phyloP scores from a whole-genome alignment of 768 basidiomycete genomes.

The Boletus subparvulus region DNA sequence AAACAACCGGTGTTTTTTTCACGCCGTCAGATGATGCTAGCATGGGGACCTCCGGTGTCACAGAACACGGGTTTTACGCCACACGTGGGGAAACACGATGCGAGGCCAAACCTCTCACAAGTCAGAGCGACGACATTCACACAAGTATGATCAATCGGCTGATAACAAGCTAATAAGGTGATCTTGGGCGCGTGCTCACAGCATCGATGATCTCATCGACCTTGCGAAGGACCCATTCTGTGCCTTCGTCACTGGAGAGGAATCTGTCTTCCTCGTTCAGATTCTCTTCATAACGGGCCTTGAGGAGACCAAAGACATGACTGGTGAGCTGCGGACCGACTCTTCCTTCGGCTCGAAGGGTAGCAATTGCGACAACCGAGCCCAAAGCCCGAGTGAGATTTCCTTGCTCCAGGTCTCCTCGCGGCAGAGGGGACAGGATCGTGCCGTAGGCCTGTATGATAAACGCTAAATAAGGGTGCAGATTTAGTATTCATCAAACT shows the following conservation, averaged over 20 bases:
- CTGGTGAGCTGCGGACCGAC: constrained; percentile 87
- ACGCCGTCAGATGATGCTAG: constrained; percentile 19
- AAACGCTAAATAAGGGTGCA: constrained; percentile 54
- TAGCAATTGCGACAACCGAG: constrained; percentile 81
- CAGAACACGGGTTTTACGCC: constrained; percentile 29
- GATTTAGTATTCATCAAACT: constrained; percentile 32
- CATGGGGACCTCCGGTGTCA: constrained; percentile 19
- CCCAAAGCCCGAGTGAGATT: constrained; percentile 84
- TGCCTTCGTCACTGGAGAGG: constrained; percentile 82
- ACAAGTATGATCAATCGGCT: constrained; percentile 27
- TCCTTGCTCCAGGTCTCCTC: constrained; percentile 66
- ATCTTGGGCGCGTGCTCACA: constrained; percentile 40
- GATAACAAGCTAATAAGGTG: constrained; percentile 30
- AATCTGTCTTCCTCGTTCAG: constrained; percentile 72
- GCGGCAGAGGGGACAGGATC: constrained; percentile 73
- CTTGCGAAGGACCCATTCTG: constrained; percentile 84
- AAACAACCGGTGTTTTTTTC: constrained; percentile 20
- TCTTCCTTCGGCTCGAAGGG: constrained; percentile 78
- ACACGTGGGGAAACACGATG: constrained; percentile 37
- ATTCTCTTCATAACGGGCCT: constrained; percentile 63
- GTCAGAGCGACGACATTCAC: constrained; percentile 18
- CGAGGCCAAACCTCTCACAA: constrained; percentile 20
- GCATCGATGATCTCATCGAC: constrained; percentile 81
- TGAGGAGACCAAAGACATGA: constrained; percentile 88
- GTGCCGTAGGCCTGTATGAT: constrained; percentile 85